Evolutionary conservation across 495 filamentous ascomycete genomes (phyloP).

Genomic region (Hypomontagnella submonticulosa): DNA sequence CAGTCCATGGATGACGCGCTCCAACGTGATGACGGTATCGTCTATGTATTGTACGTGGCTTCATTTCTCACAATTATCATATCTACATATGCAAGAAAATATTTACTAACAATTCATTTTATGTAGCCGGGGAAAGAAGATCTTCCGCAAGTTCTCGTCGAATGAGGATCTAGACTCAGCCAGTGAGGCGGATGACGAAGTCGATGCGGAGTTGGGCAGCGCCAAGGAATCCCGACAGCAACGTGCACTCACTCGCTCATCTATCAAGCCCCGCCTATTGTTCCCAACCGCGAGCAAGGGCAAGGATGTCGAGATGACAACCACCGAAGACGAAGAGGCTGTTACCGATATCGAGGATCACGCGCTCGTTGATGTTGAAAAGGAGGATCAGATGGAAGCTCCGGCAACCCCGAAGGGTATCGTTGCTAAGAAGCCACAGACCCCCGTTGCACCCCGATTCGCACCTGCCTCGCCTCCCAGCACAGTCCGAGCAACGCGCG

Average conservation of each 20-base stretch:
- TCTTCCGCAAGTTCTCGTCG: slow-evolving; percentile 73
- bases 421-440: slow-evolving; percentile 50
- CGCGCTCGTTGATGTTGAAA: slow-evolving; percentile 58
- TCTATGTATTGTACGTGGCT: slow-evolving; percentile 92
- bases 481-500: slow-evolving; percentile 64
- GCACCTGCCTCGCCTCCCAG: slow-evolving; percentile 67
- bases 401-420: slow-evolving; percentile 51
- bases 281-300: slow-evolving; percentile 72
- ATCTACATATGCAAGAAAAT: not conserved
- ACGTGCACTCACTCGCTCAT: slow-evolving; percentile 73
- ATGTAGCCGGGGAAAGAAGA: slow-evolving; percentile 86
- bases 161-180: slow-evolving; percentile 38
- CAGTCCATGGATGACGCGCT: slow-evolving; percentile 70
- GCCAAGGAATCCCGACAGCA: slow-evolving; percentile 59
- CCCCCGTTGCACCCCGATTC: slow-evolving; percentile 62
- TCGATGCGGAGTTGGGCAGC: slow-evolving; percentile 57
- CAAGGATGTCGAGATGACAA: slow-evolving; percentile 61
- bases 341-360: slow-evolving; percentile 64
- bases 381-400: slow-evolving; percentile 65
- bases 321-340: slow-evolving; percentile 66
- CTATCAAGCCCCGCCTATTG: slow-evolving; percentile 85
- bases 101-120: slow-evolving; percentile 40
- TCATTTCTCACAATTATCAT: slow-evolving; percentile 12
- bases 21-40: slow-evolving; percentile 77
- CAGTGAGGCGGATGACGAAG: slow-evolving; percentile 45